These are phyloP conservation scores for Pseudogymnoascus sp. DNA, from an alignment of 2,329 filamentous ascomycete genomes.

Conservation along the genomic window DNA sequence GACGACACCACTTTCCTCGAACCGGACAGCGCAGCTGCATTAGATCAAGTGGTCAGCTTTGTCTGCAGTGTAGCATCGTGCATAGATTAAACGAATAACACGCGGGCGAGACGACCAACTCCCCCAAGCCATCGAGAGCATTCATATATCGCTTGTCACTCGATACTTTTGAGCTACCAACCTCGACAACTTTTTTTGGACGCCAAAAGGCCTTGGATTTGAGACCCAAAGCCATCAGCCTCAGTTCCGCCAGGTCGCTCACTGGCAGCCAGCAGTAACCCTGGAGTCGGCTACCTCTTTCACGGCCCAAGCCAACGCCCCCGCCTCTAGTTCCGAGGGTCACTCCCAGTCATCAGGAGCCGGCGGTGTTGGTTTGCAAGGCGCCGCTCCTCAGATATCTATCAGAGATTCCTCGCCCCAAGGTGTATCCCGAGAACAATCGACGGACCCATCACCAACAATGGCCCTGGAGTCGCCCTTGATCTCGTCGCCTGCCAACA, in stretches of 20 bases:
- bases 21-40: constrained; percentile 3
- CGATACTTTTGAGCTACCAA: constrained; percentile 1
- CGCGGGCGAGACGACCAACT: not conserved
- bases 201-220: not conserved
- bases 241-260: constrained; percentile 5
- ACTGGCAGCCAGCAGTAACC: not conserved
- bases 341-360: not conserved
- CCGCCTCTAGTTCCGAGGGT: constrained; percentile 1
- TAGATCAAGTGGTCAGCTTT: constrained; percentile 7
- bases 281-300: not conserved
- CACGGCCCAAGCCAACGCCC: constrained; percentile 8
- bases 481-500: constrained; percentile 52
- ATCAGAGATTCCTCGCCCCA: constrained; percentile 6
- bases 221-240: constrained; percentile 1
- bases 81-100: not conserved
- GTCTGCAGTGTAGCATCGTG: not conserved
- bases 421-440: not conserved
- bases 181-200: not conserved
- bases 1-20: not conserved
- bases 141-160: constrained; percentile 3
- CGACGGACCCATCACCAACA: constrained; percentile 2
- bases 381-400: constrained; percentile 2
- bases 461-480: constrained; percentile 58
- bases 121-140: not conserved
- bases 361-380: constrained; percentile 6